These are phyloP conservation scores for Aspergillus costaricaensis DNA, from an alignment of 2,329 filamentous ascomycete species.

Conservation along the genomic window DNA sequence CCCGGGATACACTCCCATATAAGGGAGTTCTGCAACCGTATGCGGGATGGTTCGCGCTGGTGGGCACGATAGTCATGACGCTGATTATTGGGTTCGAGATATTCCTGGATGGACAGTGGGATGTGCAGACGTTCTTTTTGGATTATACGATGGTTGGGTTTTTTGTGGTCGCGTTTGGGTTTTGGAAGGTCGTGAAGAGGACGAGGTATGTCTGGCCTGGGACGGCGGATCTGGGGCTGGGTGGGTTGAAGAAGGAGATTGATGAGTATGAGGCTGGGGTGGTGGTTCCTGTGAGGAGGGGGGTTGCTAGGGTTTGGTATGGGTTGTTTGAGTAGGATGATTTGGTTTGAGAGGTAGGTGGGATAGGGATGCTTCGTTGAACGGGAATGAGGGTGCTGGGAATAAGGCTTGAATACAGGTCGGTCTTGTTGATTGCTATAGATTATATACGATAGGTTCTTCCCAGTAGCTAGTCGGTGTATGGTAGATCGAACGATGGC, in stretches of 20 bases:
- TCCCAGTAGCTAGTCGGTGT: not conserved
- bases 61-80: constrained; percentile 66
- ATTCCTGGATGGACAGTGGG: constrained; percentile 67
- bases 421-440: not conserved
- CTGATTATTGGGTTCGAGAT: constrained; percentile 72
- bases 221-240: constrained; percentile 57
- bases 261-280: constrained; percentile 27
- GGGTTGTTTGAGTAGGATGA: constrained; percentile 10
- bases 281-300: not conserved
- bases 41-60: constrained; percentile 65
- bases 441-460: too few relatives aligned
- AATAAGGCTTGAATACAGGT: too few relatives aligned
- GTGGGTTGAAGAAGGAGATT: constrained; percentile 27
- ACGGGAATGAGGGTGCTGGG: too few relatives aligned
- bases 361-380: not conserved
- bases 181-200: constrained; percentile 67
- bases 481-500: constrained; percentile 8
- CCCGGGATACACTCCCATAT: constrained; percentile 68
- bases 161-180: constrained; percentile 65
- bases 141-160: constrained; percentile 67
- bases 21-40: constrained; percentile 69
- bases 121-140: constrained; percentile 66
- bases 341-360: not conserved
- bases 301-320: constrained; percentile 5
- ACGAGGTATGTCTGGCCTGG: constrained; percentile 57